Base-by-base conservation (phyloP, 2,329 filamentous ascomycete genomes). In the Trichoderma asperellum region DNA sequence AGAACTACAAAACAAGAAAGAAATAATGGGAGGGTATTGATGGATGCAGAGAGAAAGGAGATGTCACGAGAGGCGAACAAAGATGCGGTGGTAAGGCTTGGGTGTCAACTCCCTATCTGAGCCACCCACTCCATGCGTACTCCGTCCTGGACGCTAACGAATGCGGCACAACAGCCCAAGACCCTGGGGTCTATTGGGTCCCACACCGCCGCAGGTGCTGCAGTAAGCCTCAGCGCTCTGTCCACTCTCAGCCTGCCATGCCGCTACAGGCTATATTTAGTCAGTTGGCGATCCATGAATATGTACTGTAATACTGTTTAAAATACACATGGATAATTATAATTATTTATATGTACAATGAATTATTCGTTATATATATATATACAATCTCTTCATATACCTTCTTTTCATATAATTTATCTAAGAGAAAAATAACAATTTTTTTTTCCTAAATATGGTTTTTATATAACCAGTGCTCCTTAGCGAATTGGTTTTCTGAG, bases 71-170 rank as follows among this genome's bases (percentile, higher is more conserved):
- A 57, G 49, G 34, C 47, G 37, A 58, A 66, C 40, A 32, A 52
- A 58, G 63, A 66, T n/a, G 63, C 37, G 34, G 29, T 64, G 61
- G 63, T 58, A 66, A 43, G 63, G 40, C 55, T 66, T 66, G 63
- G 62, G 62, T 65, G 62, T 34, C 55, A 52, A 66, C 63, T 66
- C 63, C 63, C 55, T 66, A 66, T 66, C 63, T 58, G 63, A 66
- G 63, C 63, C 63, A 66, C 63, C 40, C 40, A n/a, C 40, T 52
- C 40, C 40, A 34, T 34, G 35, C 29, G 53, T 49, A 66, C 53
- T 43, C 52, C 52, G 52, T 56, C 43, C 34, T 40, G 55, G 34
- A 35, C 47, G 32, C 34, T 37, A 37, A 21, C 34, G 18, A 58
- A 58, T 24, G 34, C 55, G 18, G 34, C 21, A 43, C 16, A 43